phyloP scores from a whole-genome alignment of 2,329 filamentous ascomycete species.

The Penicillium sclerotiorum region DNA sequence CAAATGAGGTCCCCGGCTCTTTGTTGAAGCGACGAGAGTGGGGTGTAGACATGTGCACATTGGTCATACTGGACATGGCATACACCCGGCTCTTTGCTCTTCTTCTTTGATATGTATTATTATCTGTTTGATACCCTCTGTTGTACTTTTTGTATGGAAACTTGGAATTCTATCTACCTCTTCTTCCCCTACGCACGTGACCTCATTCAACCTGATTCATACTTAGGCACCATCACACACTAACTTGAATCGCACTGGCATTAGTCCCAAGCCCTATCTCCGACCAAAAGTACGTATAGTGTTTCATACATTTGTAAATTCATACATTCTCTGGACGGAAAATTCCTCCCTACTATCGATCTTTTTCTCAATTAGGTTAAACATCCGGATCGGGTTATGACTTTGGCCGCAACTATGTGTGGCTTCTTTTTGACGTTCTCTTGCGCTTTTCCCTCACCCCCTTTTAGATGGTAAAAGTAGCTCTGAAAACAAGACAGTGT shows the following conservation, averaged over 20 bases:
- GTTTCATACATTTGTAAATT: too few species aligned
- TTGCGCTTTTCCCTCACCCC: too few species aligned
- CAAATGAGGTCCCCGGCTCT: too few species aligned
- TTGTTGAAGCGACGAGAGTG: too few species aligned
- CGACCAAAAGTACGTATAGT: background rate
- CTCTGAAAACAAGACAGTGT: too few species aligned
- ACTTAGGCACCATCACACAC: too few species aligned
- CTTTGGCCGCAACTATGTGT: background rate
- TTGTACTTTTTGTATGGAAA: background rate
- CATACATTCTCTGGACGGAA: too few species aligned
- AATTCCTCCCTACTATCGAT: background rate
- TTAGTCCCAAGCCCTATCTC: background rate
- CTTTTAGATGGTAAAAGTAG: too few species aligned
- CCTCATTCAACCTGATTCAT: background rate
- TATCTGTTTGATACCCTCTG: slow-evolving; percentile 23
- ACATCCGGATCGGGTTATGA: background rate
- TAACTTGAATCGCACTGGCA: too few species aligned
- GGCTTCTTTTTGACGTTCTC: background rate
- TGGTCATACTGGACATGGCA: too few species aligned
- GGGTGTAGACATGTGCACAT: too few species aligned
- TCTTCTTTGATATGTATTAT: slow-evolving; percentile 2
- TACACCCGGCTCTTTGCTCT: background rate
- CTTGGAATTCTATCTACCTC: slow-evolving; percentile 3
- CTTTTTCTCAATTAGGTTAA: background rate
- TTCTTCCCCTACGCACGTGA: slow-evolving; percentile 1